These are phyloP conservation scores for Holtermanniella nyarrowii DNA, from an alignment of 768 basidiomycete species.

Conservation along the genomic window DNA sequence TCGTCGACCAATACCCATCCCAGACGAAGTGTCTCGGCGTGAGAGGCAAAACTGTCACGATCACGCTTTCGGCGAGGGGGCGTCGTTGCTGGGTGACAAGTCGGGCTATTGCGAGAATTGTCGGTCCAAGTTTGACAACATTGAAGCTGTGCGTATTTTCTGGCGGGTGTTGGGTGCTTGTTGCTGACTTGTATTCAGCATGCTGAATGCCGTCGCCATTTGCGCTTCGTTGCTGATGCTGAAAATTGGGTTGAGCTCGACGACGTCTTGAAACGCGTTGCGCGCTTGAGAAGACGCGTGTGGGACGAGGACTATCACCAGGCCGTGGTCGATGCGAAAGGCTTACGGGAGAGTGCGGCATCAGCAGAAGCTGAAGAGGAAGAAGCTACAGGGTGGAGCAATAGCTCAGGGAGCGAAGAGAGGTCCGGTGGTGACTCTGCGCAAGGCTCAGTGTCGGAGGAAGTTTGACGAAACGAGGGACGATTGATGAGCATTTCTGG, in stretches of 20 bases:
- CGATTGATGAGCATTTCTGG: no score
- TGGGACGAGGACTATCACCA: no score
- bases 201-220: not conserved
- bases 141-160: conserved; percentile 65
- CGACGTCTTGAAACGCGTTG: not conserved
- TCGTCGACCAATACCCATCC: conserved; percentile 13
- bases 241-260: not conserved
- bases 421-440: no score
- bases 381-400: no score
- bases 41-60: conserved; percentile 25
- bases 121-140: conserved; percentile 77
- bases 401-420: no score
- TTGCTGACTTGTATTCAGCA: not conserved
- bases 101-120: conserved; percentile 98
- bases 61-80: conserved; percentile 16
- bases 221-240: not conserved
- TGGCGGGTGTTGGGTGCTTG: no score
- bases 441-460: no score
- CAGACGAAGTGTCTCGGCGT: conserved; percentile 7
- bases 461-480: no score
- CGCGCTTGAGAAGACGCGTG: no score
- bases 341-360: no score
- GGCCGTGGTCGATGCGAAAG: no score
- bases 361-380: no score
- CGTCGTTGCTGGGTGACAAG: conserved; percentile 44